Evolutionary conservation across 2,329 filamentous ascomycete genomes (phyloP).

Genomic region (Nemania sp.): DNA sequence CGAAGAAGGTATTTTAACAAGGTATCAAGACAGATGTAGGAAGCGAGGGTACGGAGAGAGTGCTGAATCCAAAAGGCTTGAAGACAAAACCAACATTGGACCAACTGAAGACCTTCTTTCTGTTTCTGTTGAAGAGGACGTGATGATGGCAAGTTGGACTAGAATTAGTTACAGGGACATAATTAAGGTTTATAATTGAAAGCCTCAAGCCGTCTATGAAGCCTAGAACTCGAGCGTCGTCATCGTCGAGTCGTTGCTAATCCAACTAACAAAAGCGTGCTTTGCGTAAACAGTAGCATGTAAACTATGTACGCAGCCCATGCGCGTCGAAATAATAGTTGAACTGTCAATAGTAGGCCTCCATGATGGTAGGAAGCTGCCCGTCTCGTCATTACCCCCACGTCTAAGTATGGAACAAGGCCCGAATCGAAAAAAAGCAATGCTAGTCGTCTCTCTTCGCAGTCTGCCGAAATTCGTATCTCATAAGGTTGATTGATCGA

Average conservation of each 20-base stretch:
- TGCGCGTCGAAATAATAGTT: background rate
- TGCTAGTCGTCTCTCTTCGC: background rate
- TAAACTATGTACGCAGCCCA: background rate
- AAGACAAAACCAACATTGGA: slow-evolving; percentile 40
- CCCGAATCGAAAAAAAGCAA: background rate
- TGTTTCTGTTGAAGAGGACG: slow-evolving; percentile 9
- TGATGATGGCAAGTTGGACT: background rate
- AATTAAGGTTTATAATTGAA: background rate
- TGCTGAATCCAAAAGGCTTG: slow-evolving; percentile 40
- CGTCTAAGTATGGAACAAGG: background rate
- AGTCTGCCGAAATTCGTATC: background rate
- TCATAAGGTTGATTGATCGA: background rate
- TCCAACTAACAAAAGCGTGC: background rate
- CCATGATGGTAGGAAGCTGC: background rate
- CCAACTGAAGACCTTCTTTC: slow-evolving; percentile 23
- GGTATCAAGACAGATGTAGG: too few species aligned
- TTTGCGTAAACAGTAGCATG: background rate
- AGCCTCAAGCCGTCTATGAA: background rate
- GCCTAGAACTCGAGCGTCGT: background rate
- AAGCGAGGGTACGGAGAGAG: slow-evolving; percentile 41
- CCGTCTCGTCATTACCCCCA: background rate
- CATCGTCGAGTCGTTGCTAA: background rate
- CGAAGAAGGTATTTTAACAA: too few species aligned
- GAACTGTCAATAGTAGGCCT: background rate
- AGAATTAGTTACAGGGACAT: background rate